Evolutionary conservation across 2,329 filamentous ascomycete species (phyloP).

Genomic region (Gyromitra esculenta): DNA sequence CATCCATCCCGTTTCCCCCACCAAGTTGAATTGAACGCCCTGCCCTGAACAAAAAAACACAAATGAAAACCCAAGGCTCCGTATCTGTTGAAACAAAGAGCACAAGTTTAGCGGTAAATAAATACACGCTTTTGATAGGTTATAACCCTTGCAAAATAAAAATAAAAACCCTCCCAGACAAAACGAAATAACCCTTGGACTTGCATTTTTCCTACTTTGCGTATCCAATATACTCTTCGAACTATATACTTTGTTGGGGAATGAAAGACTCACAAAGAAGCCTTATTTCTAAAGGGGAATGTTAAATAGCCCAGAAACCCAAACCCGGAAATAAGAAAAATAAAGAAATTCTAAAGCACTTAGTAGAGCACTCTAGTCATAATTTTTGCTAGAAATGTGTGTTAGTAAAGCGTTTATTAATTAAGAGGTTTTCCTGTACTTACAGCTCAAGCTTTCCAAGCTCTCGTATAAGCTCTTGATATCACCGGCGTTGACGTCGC

Average conservation of each 20-base stretch:
- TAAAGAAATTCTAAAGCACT: neutral
- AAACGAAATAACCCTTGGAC: slow-evolving; percentile 1
- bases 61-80: slow-evolving; percentile 17
- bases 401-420: slow-evolving; percentile 14
- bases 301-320: slow-evolving; percentile 36
- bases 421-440: slow-evolving; percentile 60
- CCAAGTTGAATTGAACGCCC: slow-evolving; percentile 41
- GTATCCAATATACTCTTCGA: neutral
- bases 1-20: slow-evolving; percentile 16
- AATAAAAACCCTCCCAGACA: slow-evolving; percentile 16
- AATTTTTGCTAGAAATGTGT: slow-evolving; percentile 47
- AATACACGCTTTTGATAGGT: slow-evolving; percentile 38
- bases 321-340: neutral
- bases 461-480: slow-evolving; percentile 87
- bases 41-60: slow-evolving; percentile 14
- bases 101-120: slow-evolving; percentile 29
- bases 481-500: slow-evolving; percentile 79
- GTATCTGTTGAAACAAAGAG: slow-evolving; percentile 38
- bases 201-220: neutral
- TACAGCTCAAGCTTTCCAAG: slow-evolving; percentile 82
- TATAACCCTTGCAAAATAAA: slow-evolving; percentile 27
- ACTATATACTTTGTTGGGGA: slow-evolving; percentile 29
- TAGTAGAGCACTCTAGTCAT: slow-evolving; percentile 55
- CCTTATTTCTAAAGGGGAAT: slow-evolving; percentile 28
- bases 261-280: slow-evolving; percentile 6